Base-by-base conservation (phyloP, 1,284 basidiomycete genomes). In the Puccinia horiana region DNA sequence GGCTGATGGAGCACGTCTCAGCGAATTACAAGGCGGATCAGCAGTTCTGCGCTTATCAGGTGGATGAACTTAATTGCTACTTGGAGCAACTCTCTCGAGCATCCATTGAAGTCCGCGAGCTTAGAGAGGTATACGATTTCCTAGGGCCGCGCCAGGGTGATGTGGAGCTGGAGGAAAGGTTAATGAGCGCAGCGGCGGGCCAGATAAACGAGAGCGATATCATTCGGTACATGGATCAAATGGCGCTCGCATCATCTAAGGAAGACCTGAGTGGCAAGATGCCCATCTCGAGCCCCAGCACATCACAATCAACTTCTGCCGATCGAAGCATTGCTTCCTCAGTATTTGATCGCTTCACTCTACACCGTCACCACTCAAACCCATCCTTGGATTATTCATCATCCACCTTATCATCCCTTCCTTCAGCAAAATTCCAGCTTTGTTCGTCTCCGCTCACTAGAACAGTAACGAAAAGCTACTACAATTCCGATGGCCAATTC, bases 401-500 rank as follows among this genome's bases (percentile, higher is more conserved):
- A 29, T 49, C 44, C 70, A 54, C 18, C n/a, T 29, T 32, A 35
- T 49, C 47, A 16, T 72, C 47, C 6, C 26, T 49, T 40, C 26
- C 20, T 52, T 73, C 70, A 26, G 47, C 70, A 20, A 49, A 23
- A 37, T 37, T 73, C 35, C 26, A 52, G 18, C 44, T 29, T 14
- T 54, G 29, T 35, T 5, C 47, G 1, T 73, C 70, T 54, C 44
- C 70, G 20, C 29, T 73, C 70, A 16, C 32, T 9, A 35, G 35
- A 26, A 14, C 26, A n/a, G 26, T 47, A 6, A 20, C 23, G 1
- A 73, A 54, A 73, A 73, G 70, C 40, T 73, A 52, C 26, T 73
- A 73, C 47, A 18, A 49, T 16, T 73, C 47, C 26, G 70, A 73
- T 54, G 70, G 70, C 12, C 29, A 73, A 54, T 54, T 73, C 52